Base-by-base conservation (phyloP, 2,329 filamentous ascomycete genomes). In the Penicillium sumatraense region DNA sequence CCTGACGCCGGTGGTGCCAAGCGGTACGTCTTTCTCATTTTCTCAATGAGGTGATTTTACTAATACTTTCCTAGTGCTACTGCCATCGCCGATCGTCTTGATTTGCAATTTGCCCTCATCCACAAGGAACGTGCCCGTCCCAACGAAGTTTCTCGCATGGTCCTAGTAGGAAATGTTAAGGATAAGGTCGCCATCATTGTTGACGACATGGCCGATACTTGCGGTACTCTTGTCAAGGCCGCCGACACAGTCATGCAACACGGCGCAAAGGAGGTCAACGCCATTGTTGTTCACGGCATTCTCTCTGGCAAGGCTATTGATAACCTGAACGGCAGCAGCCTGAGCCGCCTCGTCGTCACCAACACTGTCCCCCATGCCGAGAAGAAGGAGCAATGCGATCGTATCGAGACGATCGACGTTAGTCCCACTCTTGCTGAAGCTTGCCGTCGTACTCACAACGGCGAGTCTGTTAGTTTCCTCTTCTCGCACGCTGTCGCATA, bases 171-270 rank as follows among this genome's bases (percentile, higher is more conserved):
- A 63, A 92, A 96, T 63, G 95, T 98, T 44, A 84, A 87, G 63
- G 90, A 90, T 78, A 95, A 95, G 79, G 88, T 93, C 26, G 93
- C 93, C 57, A 97, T 99, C 70, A 87, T 99, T 46, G 93, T 99
- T 45, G 93, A 98, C 73, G 93, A 98, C 73, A 97, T 98, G 91
- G 93, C 93, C 27, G 93, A 98, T 72, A 97, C 93, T 3, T 97
- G 93, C 74, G 92, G 92, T 64, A 96, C 91, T 1, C 80, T 90
- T 11, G 86, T 83, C 73, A 98, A 98, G 79, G 95, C 93, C 2
- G 95, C 93, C 14, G 88, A 91, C 54, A 93, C 93, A 0, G 85
- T 98, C 49, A 90, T 93, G 74, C 84, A 91, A 66, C 89, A 97
- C 69, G 91, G 91, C 27, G 93, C 95, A 1, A 86, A 86, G 63